phyloP scores from a whole-genome alignment of 495 filamentous ascomycete genomes.

The Astrocystis sublimbata region DNA sequence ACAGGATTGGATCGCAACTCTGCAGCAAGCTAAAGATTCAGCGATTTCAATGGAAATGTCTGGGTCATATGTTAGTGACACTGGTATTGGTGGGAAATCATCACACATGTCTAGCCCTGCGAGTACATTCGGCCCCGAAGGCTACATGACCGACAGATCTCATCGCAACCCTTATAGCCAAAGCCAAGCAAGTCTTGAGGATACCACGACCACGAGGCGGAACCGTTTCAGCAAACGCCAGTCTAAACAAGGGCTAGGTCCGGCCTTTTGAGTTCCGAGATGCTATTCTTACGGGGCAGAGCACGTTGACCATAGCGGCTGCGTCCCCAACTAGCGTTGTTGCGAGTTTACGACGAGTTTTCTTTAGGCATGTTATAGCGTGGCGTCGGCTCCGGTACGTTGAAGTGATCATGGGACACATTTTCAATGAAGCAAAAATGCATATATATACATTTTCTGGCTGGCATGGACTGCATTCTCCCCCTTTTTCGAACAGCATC shows the following conservation, averaged over 20 bases:
- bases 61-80: conserved; percentile 68
- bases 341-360: conserved; percentile 6
- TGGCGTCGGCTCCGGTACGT: conserved; percentile 38
- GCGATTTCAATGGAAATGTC: conserved; percentile 68
- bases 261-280: conserved; percentile 61
- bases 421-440: conserved; percentile 32
- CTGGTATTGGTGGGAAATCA: conserved; percentile 69
- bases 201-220: conserved; percentile 55
- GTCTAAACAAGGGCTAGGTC: conserved; percentile 84
- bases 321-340: conserved; percentile 9
- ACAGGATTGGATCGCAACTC: conserved; percentile 84
- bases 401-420: conserved; percentile 33
- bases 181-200: conserved; percentile 57
- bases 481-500: conserved; percentile 11
- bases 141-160: conserved; percentile 50
- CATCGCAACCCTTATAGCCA: conserved; percentile 55
- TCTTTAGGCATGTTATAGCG: conserved; percentile 37
- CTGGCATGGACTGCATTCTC: conserved; percentile 15
- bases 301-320: conserved; percentile 15
- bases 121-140: conserved; percentile 64
- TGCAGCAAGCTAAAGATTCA: conserved; percentile 80
- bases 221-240: conserved; percentile 89
- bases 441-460: too few relatives aligned
- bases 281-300: background rate
- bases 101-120: conserved; percentile 73